phyloP scores from a whole-genome alignment of 345 rosid species.

The Pugionium cornutum region DNA sequence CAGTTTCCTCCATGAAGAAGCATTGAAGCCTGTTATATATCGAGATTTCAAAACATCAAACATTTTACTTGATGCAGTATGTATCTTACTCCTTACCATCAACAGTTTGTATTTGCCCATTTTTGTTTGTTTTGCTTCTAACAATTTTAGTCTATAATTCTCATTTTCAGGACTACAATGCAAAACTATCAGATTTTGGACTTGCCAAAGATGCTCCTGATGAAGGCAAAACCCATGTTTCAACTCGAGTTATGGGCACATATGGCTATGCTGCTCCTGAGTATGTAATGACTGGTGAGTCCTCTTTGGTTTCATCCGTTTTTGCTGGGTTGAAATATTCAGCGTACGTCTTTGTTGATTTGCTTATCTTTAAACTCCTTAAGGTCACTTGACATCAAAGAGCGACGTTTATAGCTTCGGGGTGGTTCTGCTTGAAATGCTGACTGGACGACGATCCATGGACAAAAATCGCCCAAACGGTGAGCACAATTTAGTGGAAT shows the following conservation, averaged over 20 bases:
- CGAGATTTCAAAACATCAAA: slow-evolving; percentile 87
- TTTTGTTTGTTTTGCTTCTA: not conserved
- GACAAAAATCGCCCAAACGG: slow-evolving; percentile 80
- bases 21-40: slow-evolving; percentile 74
- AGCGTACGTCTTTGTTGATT: not conserved
- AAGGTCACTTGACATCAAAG: slow-evolving; percentile 82
- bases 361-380: slow-evolving; percentile 12
- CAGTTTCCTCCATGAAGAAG: slow-evolving; percentile 83
- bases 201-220: slow-evolving; percentile 99
- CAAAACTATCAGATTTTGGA: slow-evolving; percentile 96
- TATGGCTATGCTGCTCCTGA: slow-evolving; percentile 99
- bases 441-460: slow-evolving; percentile 78
- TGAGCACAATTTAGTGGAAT: slow-evolving; percentile 78
- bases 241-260: slow-evolving; percentile 98
- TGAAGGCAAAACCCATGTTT: slow-evolving; percentile 96
- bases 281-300: slow-evolving; percentile 96
- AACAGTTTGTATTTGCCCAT: not conserved
- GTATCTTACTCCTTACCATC: slow-evolving; percentile 30
- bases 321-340: not conserved
- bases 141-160: not conserved
- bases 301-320: slow-evolving; percentile 6
- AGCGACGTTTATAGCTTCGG: slow-evolving; percentile 89
- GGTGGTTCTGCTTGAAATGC: slow-evolving; percentile 77
- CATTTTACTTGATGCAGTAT: slow-evolving; percentile 76
- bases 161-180: slow-evolving; percentile 76